These are phyloP conservation scores for Colletotrichum siamense DNA, from an alignment of 2,329 filamentous ascomycete genomes.

Conservation along the genomic window DNA sequence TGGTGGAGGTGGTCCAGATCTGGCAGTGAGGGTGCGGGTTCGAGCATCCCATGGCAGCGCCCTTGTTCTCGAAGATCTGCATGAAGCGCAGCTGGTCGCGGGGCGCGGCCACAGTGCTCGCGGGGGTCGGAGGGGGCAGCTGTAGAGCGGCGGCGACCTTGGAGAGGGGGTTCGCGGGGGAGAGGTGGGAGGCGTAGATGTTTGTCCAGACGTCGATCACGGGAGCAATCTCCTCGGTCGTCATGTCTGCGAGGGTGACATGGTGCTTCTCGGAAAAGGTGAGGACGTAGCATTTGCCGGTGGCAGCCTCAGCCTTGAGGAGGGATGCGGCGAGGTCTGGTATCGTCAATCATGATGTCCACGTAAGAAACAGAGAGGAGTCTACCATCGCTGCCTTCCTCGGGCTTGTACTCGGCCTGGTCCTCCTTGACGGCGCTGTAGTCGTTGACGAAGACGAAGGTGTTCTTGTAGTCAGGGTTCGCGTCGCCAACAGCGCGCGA, in stretches of 20 bases:
- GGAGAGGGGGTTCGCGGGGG: constrained; percentile 70
- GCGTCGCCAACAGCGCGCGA: constrained; percentile 82
- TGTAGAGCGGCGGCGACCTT: constrained; percentile 42
- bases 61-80: constrained; percentile 99
- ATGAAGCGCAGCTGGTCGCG: constrained; percentile 89
- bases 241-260: constrained; percentile 90
- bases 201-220: constrained; percentile 91
- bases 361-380: rapidly evolving
- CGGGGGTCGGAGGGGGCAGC: constrained; percentile 41
- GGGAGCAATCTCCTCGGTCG: constrained; percentile 76
- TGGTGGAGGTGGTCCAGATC: constrained; percentile 89
- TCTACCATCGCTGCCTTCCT: constrained; percentile 41
- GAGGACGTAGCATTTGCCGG: constrained; percentile 95
- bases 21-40: constrained; percentile 98
- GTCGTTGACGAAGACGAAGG: constrained; percentile 96
- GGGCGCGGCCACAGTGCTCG: constrained; percentile 53
- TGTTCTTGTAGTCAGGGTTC: constrained; percentile 86
- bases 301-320: constrained; percentile 83
- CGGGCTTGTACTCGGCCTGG: constrained; percentile 76
- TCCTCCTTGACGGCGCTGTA: constrained; percentile 96
- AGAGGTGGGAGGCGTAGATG: constrained; percentile 84
- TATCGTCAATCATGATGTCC: not conserved
- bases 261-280: constrained; percentile 93
- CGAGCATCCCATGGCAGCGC: constrained; percentile 96
- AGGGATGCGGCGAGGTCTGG: constrained; percentile 76